These are phyloP conservation scores for Glycine tomentella DNA, from an alignment of 306 rosid genomes.

Conservation along the genomic window DNA sequence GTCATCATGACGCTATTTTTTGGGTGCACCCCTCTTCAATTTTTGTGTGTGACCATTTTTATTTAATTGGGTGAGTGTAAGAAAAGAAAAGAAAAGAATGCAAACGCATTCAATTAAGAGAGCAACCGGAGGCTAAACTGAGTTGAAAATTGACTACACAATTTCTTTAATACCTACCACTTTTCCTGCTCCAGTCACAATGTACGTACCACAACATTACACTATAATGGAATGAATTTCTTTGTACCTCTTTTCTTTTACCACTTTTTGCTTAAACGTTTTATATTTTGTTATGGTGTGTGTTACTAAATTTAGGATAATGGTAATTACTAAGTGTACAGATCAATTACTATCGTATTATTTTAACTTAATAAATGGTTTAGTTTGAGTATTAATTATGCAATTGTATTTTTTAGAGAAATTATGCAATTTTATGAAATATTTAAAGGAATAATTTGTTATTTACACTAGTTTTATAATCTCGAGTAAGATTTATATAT, in stretches of 20 bases:
- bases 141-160: slow-evolving; percentile 33
- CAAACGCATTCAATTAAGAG: slow-evolving; percentile 16
- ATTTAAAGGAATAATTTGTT: no score
- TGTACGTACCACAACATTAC: not conserved
- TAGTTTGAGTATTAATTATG: no score
- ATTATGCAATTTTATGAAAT: no score
- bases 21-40: slow-evolving; percentile 42
- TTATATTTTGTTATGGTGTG: not conserved
- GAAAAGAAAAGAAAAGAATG: no score
- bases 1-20: slow-evolving; percentile 38
- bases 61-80: not conserved
- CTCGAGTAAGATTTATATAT: no score
- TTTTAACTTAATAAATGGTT: no score
- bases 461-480: no score
- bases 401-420: no score
- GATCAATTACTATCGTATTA: no score
- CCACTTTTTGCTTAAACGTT: slow-evolving; percentile 5
- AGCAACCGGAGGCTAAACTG: not conserved
- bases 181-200: not conserved
- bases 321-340: no score
- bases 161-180: not conserved
- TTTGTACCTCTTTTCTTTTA: slow-evolving; percentile 3
- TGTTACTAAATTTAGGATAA: not conserved
- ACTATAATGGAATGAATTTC: slow-evolving; percentile 24
- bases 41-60: not conserved